Base-by-base conservation (phyloP, 345 rosid genomes). In the Mangifera indica region DNA sequence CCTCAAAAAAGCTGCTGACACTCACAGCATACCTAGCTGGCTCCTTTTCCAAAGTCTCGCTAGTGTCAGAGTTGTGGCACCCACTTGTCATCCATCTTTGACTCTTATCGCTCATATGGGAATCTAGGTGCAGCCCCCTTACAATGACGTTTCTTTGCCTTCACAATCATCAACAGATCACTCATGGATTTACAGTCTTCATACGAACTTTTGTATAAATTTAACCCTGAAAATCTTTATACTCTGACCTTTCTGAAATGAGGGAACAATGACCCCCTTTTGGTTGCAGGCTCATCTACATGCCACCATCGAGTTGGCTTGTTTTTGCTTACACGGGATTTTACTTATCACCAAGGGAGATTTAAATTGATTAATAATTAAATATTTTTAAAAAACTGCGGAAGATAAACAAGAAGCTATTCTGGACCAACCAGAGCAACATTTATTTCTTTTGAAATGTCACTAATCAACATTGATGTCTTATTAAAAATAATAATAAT, bases 1-100 rank as follows among this genome's bases (percentile, higher is more conserved):
- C 63, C 40, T 61, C 58, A 71, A 77, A 77, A 34, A 80, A 81
- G 76, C 76, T 72, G 79, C 71, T 57, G 64, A 34, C 66, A 72
- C 73, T 77, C 25, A 3, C 8, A 21, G n/a, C n/a, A n/a, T n/a
- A n/a, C 17, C 13, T 12, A 3, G 37, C 26, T 22, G 12, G 73
- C 79, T 51, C 72, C 49, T 21, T 71, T 61, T 60, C 59, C 67
- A 49, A 74, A 46, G 77, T 81, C 75, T 2, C 29, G 61, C 26
- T 53, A 60, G 44, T 74, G 81, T 75, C 77, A 75, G 79, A 62
- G 55, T 34, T 34, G 5, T 7, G 26, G 64, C 76, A 7, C 74
- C 78, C 21, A 7, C 14, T 0, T 62, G 80, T 61, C 78, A 73
- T 67, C 72, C 49, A 57, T 57, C 65, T 77, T 77, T 81, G 84